Evolutionary conservation across 805 yeast genomes (phyloP).

Genomic region (Sugiyamaella floridensis): DNA sequence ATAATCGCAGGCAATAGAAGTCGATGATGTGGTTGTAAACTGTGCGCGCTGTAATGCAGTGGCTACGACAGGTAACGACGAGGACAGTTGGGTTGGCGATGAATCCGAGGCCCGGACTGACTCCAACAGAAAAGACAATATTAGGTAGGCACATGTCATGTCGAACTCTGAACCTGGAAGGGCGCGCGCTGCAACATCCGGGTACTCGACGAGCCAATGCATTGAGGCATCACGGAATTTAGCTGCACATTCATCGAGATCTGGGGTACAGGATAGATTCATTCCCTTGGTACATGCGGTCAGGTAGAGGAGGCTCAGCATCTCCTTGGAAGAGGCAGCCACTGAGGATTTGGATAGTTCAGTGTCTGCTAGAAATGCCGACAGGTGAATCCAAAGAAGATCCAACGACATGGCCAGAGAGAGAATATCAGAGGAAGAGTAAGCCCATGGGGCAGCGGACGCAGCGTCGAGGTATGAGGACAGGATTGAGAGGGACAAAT

Average conservation of each 20-base stretch:
- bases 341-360: not conserved
- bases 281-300: not conserved
- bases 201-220: not conserved
- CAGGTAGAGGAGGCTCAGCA: not conserved
- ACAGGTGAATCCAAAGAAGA: not conserved
- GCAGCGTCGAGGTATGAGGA: not conserved
- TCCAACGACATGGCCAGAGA: not conserved
- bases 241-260: not conserved
- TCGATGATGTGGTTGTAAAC: not conserved
- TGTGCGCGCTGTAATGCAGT: not conserved
- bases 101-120: not conserved
- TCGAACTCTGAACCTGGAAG: not conserved
- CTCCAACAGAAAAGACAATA: not conserved
- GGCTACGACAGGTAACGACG: not conserved
- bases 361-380: not conserved
- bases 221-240: not conserved
- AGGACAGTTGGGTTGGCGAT: not conserved
- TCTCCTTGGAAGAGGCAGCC: not conserved
- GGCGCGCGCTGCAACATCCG: not conserved
- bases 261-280: not conserved
- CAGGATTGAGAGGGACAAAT: not conserved
- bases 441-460: not conserved
- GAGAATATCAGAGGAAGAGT: not conserved
- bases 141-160: not conserved
- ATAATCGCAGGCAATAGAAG: not conserved